These are phyloP conservation scores for Beauveria medogensis DNA, from an alignment of 2,329 filamentous ascomycete genomes.

Conservation along the genomic window DNA sequence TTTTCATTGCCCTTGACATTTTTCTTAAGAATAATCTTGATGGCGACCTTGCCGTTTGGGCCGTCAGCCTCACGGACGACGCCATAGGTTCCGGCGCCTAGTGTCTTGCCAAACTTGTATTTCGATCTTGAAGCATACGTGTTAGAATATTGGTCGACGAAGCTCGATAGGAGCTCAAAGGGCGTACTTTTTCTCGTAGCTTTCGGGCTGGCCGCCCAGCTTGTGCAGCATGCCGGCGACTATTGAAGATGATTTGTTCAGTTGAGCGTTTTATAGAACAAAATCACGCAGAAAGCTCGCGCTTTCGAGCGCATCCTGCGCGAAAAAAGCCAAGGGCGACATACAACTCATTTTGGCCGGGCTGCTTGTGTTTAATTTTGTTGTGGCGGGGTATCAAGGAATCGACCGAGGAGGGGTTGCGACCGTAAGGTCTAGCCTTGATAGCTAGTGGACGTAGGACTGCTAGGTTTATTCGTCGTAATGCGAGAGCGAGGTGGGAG, in stretches of 20 bases:
- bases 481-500: neutral
- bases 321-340: neutral
- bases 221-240: constrained; percentile 89
- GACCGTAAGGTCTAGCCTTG: neutral
- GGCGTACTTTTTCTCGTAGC: constrained; percentile 91
- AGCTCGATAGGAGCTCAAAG: neutral
- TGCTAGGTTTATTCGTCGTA: neutral
- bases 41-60: constrained; percentile 74
- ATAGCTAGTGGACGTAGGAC: neutral
- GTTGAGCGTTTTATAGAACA: neutral
- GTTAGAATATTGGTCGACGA: neutral
- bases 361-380: neutral
- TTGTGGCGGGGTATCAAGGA: constrained; percentile 8
- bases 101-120: constrained; percentile 86
- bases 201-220: constrained; percentile 92
- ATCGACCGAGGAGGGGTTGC: constrained; percentile 1
- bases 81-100: constrained; percentile 95
- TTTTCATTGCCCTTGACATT: constrained; percentile 97
- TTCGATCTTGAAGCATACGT: constrained; percentile 49
- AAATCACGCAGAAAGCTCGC: neutral
- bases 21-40: constrained; percentile 99
- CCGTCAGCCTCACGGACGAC: constrained; percentile 94
- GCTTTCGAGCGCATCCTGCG: neutral
- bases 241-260: constrained; percentile 26
- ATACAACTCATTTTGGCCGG: constrained; percentile 8